These are phyloP conservation scores for Phragmites australis DNA, from an alignment of 176 grass and related monocot species.

Conservation along the genomic window DNA sequence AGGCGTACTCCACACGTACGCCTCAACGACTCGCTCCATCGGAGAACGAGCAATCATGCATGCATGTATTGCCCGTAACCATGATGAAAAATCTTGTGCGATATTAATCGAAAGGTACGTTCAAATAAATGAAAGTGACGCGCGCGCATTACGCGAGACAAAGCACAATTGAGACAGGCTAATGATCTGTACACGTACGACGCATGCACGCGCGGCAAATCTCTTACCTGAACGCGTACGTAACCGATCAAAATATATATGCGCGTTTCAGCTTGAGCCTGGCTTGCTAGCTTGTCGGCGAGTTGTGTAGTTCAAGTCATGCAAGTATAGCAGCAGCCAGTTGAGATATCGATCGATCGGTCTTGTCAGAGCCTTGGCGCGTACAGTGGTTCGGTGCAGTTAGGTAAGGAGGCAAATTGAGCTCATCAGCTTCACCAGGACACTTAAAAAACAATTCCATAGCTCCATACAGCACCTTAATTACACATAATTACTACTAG, in stretches of 20 bases:
- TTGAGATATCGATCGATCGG: not conserved
- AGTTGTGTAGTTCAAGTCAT: slow-evolving; percentile 19
- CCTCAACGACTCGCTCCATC: not conserved
- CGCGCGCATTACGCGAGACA: not conserved
- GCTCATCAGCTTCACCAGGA: not conserved
- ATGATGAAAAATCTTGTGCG: not conserved
- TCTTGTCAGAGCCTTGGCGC: not conserved
- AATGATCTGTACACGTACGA: not conserved
- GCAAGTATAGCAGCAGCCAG: not conserved
- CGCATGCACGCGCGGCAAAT: too few relatives aligned
- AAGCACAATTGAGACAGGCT: too few relatives aligned
- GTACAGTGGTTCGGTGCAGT: not conserved
- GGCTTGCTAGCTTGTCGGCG: slow-evolving; percentile 32
- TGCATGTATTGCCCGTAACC: not conserved
- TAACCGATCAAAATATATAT: not conserved
- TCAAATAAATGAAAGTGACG: not conserved
- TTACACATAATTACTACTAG: not conserved
- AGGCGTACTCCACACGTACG: not conserved
- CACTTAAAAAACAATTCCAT: not conserved
- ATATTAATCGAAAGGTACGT: not conserved
- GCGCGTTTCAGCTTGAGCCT: not conserved
- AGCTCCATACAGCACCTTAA: not conserved
- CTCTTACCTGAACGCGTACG: not conserved
- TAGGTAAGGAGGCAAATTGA: slow-evolving; percentile 30
- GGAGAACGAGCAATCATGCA: not conserved